phyloP scores from a whole-genome alignment of 108 stramenopile genomes.

The Cyclotella cryptica region DNA sequence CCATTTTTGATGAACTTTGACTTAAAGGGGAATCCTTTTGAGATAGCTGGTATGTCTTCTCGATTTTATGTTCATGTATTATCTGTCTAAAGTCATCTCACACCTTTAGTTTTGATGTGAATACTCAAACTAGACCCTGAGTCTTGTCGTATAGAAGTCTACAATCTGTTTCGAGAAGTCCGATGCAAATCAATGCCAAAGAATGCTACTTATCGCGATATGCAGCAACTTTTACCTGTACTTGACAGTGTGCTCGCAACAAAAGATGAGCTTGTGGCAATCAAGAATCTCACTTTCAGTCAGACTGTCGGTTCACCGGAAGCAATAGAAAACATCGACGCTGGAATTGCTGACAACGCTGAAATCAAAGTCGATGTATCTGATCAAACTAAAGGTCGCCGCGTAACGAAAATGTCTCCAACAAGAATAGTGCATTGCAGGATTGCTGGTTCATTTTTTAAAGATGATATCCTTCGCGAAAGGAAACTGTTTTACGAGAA shows the following conservation, averaged over 20 bases:
- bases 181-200: conserved; percentile 50
- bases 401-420: conserved; percentile 33
- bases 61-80: neutral
- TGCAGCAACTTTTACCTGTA: conserved; percentile 58
- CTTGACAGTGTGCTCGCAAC: conserved; percentile 63
- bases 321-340: neutral
- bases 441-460: conserved; percentile 5
- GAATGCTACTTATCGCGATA: conserved; percentile 62
- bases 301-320: conserved; percentile 37
- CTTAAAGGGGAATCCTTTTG: conserved; percentile 70
- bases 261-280: conserved; percentile 57
- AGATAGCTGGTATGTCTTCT: conserved; percentile 38
- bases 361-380: conserved; percentile 36
- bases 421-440: conserved; percentile 25
- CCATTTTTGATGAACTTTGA: conserved; percentile 70
- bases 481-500: conserved; percentile 7
- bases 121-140: conserved; percentile 20
- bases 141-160: conserved; percentile 55
- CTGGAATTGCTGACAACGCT: conserved; percentile 24
- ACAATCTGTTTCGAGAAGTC: conserved; percentile 65
- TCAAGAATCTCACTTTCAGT: conserved; percentile 62
- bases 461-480: conserved; percentile 14
- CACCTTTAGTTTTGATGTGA: neutral
- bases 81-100: neutral
- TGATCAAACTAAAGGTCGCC: conserved; percentile 19